These are phyloP conservation scores for Cenchrus purpureus DNA, from an alignment of 176 grass and related monocot genomes.

Conservation along the genomic window DNA sequence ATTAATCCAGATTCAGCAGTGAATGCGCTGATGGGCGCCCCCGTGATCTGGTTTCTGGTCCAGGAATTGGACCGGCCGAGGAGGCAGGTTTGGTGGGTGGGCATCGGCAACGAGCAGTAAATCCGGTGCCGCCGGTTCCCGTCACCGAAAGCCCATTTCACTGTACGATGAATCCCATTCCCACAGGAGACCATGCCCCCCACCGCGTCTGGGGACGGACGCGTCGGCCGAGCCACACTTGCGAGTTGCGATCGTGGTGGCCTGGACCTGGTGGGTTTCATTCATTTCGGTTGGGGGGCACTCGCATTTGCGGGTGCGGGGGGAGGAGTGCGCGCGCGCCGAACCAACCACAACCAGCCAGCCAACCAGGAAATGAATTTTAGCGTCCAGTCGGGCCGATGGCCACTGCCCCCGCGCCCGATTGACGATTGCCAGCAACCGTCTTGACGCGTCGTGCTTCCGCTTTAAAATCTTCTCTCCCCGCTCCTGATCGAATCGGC, in stretches of 20 bases:
- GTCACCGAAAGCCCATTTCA: background rate
- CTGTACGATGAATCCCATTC: background rate
- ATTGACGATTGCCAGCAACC: background rate
- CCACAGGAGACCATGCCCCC: no score
- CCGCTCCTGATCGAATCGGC: background rate
- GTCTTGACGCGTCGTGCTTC: background rate
- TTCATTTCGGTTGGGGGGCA: background rate
- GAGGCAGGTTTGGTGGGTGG: background rate
- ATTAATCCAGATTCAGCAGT: background rate
- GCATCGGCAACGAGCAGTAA: background rate
- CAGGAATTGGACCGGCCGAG: background rate
- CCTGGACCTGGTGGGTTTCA: background rate
- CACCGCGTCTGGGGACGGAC: background rate
- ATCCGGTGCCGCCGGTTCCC: background rate
- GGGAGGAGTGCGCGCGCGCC: background rate
- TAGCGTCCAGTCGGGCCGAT: background rate
- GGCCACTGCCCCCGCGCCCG: background rate
- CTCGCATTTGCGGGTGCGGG: background rate
- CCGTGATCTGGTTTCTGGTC: slow-evolving; percentile 28
- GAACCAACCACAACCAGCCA: background rate
- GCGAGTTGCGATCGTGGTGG: background rate
- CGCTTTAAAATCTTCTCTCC: slow-evolving; percentile 10
- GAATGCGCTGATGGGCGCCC: background rate
- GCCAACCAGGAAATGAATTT: no score
- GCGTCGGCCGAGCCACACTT: background rate